These are phyloP conservation scores for Porphyridium purpureum DNA, from an alignment of 23 red algal species.

Conservation along the genomic window DNA sequence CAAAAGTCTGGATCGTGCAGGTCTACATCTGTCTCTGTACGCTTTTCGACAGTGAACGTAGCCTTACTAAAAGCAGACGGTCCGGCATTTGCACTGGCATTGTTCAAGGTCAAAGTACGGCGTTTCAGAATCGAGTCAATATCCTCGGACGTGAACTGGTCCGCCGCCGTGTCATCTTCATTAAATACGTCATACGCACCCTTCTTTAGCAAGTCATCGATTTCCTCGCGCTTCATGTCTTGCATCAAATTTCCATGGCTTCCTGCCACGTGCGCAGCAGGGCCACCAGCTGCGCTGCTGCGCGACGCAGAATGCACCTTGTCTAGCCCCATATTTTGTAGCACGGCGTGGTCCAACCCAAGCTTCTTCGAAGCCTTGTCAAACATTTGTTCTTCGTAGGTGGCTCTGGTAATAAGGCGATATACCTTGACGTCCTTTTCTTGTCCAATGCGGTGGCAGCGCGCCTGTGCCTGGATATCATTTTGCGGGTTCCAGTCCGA, in stretches of 20 bases:
- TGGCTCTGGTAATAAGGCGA: conserved; percentile 35
- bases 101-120: conserved; percentile 12
- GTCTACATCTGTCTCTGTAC: conserved; percentile 4
- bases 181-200: conserved; percentile 62
- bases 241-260: conserved; percentile 10
- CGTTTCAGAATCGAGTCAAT: conserved; percentile 30
- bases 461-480: conserved; percentile 53
- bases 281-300: neutral
- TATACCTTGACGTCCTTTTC: conserved; percentile 55
- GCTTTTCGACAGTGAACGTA: conserved; percentile 25
- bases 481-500: conserved; percentile 74
- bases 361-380: conserved; percentile 53
- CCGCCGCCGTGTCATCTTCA: conserved; percentile 40
- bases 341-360: conserved; percentile 46
- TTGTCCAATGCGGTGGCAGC: conserved; percentile 59
- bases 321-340: conserved; percentile 54
- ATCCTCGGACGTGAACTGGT: conserved; percentile 45
- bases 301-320: no score
- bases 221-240: conserved; percentile 20
- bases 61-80: conserved; percentile 54
- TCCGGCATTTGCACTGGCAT: conserved; percentile 5
- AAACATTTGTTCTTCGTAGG: conserved; percentile 68
- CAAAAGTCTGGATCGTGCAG: conserved; percentile 53
- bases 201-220: conserved; percentile 22
- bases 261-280: conserved; percentile 2